Conservation (phyloP, 306 rosid genomes). For the Inga leiocalycina region DNA sequence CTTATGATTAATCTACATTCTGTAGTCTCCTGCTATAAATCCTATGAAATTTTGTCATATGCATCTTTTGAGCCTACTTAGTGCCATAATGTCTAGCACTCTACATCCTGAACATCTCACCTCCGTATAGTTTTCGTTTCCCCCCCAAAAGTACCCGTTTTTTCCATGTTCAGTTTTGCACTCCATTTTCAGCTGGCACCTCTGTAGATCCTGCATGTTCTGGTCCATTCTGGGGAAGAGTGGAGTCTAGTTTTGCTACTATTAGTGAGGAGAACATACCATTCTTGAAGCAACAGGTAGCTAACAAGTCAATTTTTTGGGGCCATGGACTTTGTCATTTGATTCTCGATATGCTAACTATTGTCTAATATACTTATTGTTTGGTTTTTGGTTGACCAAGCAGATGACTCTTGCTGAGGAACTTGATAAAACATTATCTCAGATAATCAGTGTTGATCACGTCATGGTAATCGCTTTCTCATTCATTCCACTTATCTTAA, state of each 20-base stretch:
- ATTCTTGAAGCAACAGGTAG: neutral
- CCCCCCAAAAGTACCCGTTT: neutral
- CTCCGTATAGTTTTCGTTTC: neutral
- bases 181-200: neutral
- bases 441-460: neutral
- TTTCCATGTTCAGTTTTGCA: neutral
- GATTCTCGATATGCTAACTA: neutral
- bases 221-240: neutral
- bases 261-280: neutral
- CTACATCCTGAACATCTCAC: neutral
- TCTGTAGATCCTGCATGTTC: neutral
- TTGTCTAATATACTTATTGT: neutral
- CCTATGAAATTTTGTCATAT: neutral
- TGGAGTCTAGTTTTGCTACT: neutral
- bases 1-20: neutral
- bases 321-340: neutral
- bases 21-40: neutral
- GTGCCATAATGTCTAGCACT: neutral
- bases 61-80: neutral
- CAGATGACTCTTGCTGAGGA: neutral
- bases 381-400: neutral
- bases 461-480: neutral
- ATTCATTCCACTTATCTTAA: conserved; percentile 26
- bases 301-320: neutral
- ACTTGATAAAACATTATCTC: neutral